Conservation (phyloP, 2,329 filamentous ascomycete species). For the Calonectria pseudoturangicola region DNA sequence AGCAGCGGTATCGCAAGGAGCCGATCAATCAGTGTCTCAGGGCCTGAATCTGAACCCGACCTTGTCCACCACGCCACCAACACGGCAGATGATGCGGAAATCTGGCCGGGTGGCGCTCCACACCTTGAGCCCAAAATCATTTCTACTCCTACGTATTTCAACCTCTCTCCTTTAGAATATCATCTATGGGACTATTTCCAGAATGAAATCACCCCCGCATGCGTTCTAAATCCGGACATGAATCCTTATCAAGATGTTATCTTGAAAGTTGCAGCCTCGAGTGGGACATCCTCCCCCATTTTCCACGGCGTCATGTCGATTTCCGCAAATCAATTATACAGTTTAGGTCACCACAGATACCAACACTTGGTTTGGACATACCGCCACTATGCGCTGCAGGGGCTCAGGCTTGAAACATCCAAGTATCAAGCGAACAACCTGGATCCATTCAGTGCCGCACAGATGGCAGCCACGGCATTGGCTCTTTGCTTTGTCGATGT, state of each 20-base stretch:
- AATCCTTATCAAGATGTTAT: conserved; percentile 55
- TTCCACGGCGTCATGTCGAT: conserved; percentile 56
- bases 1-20: background rate
- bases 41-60: background rate
- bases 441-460: conserved; percentile 7
- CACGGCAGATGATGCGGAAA: background rate
- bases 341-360: conserved; percentile 48
- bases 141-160: conserved; percentile 35
- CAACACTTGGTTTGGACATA: conserved; percentile 45
- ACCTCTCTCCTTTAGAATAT: conserved; percentile 43
- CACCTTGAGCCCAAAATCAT: background rate
- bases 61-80: background rate
- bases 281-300: conserved; percentile 47
- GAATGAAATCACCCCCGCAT: conserved; percentile 50
- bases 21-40: background rate
- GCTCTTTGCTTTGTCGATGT: conserved; percentile 26
- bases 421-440: background rate
- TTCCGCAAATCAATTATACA: conserved; percentile 55
- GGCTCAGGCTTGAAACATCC: conserved; percentile 36
- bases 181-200: conserved; percentile 55
- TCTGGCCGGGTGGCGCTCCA: background rate
- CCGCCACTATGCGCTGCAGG: conserved; percentile 44
- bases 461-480: conserved; percentile 8
- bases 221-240: conserved; percentile 49
- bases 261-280: conserved; percentile 50